phyloP scores from a whole-genome alignment of 352 stramenopile species.

The Globisporangium lucens region DNA sequence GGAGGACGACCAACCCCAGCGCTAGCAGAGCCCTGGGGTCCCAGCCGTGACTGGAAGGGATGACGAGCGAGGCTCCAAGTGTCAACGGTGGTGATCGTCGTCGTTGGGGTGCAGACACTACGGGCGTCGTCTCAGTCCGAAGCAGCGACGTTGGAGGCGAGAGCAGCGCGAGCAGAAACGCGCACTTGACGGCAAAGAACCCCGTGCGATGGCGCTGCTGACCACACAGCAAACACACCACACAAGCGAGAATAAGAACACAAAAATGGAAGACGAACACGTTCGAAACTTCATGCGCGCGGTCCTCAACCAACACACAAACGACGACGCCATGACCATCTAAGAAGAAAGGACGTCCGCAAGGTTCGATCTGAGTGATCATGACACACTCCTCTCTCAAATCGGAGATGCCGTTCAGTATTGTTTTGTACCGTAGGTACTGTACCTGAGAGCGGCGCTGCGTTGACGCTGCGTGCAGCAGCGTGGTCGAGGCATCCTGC shows the following conservation, averaged over 20 bases:
- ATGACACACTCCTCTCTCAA: neutral
- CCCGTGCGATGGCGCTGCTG: neutral
- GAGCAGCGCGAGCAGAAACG: conserved; percentile 7
- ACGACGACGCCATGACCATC: neutral
- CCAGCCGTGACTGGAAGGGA: neutral
- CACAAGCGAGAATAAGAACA: neutral
- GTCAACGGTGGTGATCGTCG: neutral
- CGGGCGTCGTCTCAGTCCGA: neutral
- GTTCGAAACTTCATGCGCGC: neutral
- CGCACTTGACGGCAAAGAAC: neutral
- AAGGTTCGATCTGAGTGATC: neutral
- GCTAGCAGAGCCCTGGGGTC: neutral
- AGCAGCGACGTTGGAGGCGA: neutral
- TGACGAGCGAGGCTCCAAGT: neutral
- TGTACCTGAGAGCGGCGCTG: neutral
- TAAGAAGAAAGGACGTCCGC: neutral
- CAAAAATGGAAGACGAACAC: neutral
- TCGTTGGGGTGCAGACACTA: neutral
- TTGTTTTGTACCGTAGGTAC: neutral
- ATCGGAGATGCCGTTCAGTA: too few species aligned
- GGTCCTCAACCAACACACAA: neutral
- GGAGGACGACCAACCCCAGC: conserved; percentile 7
- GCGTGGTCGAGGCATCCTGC: neutral
- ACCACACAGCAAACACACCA: neutral
- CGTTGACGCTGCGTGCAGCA: neutral